Evolutionary conservation across 768 basidiomycete species (phyloP), one percentile per base, ranked within the genome.

Genomic region (Tylopilus felleus): DNA sequence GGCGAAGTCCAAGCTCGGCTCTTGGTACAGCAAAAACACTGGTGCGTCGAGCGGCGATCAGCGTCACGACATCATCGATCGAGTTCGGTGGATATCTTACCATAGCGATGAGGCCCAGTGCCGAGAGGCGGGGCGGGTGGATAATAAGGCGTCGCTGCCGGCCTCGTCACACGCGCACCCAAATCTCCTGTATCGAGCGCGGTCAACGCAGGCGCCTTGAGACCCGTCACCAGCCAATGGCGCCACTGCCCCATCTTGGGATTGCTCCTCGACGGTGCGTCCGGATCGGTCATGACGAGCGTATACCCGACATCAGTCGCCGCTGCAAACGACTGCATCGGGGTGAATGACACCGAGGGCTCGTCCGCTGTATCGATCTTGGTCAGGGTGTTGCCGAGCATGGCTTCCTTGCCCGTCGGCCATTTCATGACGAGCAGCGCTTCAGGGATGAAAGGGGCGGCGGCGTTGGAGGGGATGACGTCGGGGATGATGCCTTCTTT

Each of bases 21-120:
- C 85, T 58, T 81, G 74, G 61, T 82, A 86, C 9, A 86, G 72
- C 8, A 86, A 67, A 65, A 86, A 82, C 13, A 76, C 85, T 76
- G 23, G 7, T 4, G 10, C n/a, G 38, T 19, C n/a, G 36, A 16
- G 27, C n/a, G 7, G 9, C 21, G 10, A 48, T 51, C 49, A 47
- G 25, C 31, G 35, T n/a, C 10, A 33, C 3, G 8, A 10, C 5
- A 25, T 42, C 35, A 3, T 13, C 3, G 31, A 5, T 0, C 39
- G 6, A 2, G 19, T 9, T 12, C n/a, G n/a, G 9, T 25, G 16
- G n/a, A 27, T 6, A 25, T 9, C 74, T 54, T 46, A 84, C 85
- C 74, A 56, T 86, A 86, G 55, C 85, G 74, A 57, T 86, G 84
- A 13, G 75, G 59, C 0, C 82, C 82, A 16, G 77, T 77, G 8